A percentile compares a stretch with the other conserved stretches of the same genome.
Conservation (phyloP, 768 basidiomycete species). For the Leccinum aurantiacum region DNA sequence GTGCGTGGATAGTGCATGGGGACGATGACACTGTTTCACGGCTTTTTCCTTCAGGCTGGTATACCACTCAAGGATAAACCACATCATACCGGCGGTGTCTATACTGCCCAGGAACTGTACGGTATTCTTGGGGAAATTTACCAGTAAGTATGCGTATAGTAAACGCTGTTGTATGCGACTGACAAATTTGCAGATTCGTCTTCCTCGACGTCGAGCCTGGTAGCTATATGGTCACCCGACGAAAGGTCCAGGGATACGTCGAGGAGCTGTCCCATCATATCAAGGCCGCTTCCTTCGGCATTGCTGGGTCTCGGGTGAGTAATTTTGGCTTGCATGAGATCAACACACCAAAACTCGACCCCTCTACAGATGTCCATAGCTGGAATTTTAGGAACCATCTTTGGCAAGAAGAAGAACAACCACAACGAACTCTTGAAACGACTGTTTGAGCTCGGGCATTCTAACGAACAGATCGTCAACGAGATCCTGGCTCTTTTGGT, state of each 20-base stretch:
- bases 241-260: slow-evolving; percentile 52
- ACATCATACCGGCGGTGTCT: slow-evolving; percentile 49
- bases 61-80: slow-evolving; percentile 64
- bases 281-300: slow-evolving; percentile 46
- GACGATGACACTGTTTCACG: not conserved
- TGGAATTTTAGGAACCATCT: slow-evolving; percentile 49
- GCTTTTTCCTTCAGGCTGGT: slow-evolving; percentile 51
- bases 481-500: slow-evolving; percentile 72
- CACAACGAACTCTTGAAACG: slow-evolving; percentile 56
- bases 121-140: slow-evolving; percentile 70
- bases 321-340: not conserved
- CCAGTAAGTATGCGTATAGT: slow-evolving; percentile 39
- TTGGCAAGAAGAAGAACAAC: slow-evolving; percentile 42
- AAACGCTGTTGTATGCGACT: not conserved
- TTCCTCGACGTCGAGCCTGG: slow-evolving; percentile 71
- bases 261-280: slow-evolving; percentile 56
- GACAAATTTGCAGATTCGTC: slow-evolving; percentile 51
- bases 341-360: not conserved
- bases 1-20: slow-evolving; percentile 41
- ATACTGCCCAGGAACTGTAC: slow-evolving; percentile 62
- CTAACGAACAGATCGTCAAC: slow-evolving; percentile 64
- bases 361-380: slow-evolving; percentile 30
- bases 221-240: slow-evolving; percentile 54
- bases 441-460: slow-evolving; percentile 54
- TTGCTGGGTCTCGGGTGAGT: slow-evolving; percentile 45